phyloP scores from a whole-genome alignment of 441 rosid species.

The Euphorbia celastroides region DNA sequence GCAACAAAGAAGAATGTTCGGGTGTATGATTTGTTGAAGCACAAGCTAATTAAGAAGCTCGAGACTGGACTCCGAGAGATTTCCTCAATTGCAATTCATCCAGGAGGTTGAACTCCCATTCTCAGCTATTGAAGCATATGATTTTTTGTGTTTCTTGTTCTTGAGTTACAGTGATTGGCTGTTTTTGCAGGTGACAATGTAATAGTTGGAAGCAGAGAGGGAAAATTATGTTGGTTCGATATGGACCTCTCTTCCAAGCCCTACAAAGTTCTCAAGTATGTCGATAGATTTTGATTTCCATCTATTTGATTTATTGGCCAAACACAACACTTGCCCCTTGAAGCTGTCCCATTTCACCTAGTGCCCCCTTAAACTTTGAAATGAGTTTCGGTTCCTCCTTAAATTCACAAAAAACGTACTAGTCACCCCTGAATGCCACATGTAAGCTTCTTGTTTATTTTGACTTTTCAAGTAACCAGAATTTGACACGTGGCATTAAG shows the following conservation, averaged over 20 bases:
- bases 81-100: constrained; percentile 77
- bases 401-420: too few species aligned
- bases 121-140: background rate
- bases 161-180: constrained; percentile 8
- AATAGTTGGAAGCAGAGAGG: constrained; percentile 91
- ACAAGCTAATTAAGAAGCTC: constrained; percentile 64
- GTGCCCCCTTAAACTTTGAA: too few species aligned
- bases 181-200: constrained; percentile 63
- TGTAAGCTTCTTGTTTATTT: too few species aligned
- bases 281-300: constrained; percentile 1
- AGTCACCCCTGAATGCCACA: too few species aligned
- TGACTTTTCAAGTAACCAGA: too few species aligned
- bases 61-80: constrained; percentile 71
- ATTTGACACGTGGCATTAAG: too few species aligned
- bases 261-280: constrained; percentile 70
- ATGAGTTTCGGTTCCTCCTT: too few species aligned
- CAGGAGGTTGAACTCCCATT: constrained; percentile 44
- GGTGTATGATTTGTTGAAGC: constrained; percentile 65
- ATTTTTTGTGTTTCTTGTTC: background rate
- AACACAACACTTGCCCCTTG: too few species aligned
- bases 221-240: constrained; percentile 92
- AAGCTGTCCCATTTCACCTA: too few species aligned
- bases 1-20: constrained; percentile 81
- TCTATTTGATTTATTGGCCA: too few species aligned
- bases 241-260: constrained; percentile 88